These are phyloP conservation scores for Pinus taeda DNA, from an alignment of 75 land plant species.

Conservation along the genomic window DNA sequence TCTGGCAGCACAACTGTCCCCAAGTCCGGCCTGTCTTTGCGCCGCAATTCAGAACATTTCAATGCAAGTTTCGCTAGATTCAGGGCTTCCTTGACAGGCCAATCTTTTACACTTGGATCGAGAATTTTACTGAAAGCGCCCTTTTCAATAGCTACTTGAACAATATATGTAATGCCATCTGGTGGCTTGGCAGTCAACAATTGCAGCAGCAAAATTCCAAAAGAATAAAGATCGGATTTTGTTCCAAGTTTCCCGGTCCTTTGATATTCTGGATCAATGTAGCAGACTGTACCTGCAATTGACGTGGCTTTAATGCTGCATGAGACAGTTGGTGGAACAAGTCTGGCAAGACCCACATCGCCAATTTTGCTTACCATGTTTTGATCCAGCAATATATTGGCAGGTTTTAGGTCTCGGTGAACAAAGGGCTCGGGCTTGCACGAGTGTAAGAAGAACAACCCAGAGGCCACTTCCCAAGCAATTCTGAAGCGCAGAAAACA, in stretches of 20 bases:
- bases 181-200: slow-evolving; percentile 24
- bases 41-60: slow-evolving; percentile 44
- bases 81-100: slow-evolving; percentile 40
- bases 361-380: slow-evolving; percentile 26
- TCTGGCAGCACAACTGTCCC: slow-evolving; percentile 40
- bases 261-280: slow-evolving; percentile 51
- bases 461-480: slow-evolving; percentile 32
- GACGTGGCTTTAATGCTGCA: slow-evolving; percentile 12
- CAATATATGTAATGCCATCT: slow-evolving; percentile 18
- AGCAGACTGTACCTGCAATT: slow-evolving; percentile 34
- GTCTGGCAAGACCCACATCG: slow-evolving; percentile 39
- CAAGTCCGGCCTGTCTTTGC: slow-evolving; percentile 58
- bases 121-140: slow-evolving; percentile 19
- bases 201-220: slow-evolving; percentile 39
- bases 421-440: slow-evolving; percentile 23
- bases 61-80: slow-evolving; percentile 51
- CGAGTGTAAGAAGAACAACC: slow-evolving; percentile 30
- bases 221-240: slow-evolving; percentile 39
- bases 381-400: slow-evolving; percentile 32
- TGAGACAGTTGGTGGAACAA: slow-evolving; percentile 17
- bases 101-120: slow-evolving; percentile 19
- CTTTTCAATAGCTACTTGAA: slow-evolving; percentile 22
- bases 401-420: slow-evolving; percentile 38
- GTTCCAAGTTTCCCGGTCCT: slow-evolving; percentile 20
- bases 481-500: slow-evolving; percentile 27